Conservation (phyloP, 2,329 filamentous ascomycete species). For the Xylaria sp. region DNA sequence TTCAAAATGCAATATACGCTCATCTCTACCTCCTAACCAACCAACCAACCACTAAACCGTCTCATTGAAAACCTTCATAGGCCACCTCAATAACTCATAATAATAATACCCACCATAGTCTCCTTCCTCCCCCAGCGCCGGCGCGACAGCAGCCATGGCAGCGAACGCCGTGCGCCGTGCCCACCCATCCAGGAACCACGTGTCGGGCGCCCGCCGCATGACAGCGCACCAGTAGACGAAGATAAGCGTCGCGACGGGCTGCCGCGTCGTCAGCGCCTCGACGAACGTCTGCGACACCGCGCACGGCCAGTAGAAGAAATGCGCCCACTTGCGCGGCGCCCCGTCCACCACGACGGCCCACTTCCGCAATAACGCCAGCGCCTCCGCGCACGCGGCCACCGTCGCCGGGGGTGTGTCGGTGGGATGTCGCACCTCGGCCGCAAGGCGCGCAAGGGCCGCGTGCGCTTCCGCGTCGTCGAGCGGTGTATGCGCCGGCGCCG, state of each 20-base stretch:
- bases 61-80: neutral
- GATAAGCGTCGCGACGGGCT: neutral
- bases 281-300: constrained; percentile 5
- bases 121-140: neutral
- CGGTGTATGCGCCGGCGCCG: neutral
- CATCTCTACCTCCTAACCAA: too few species aligned
- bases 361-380: neutral
- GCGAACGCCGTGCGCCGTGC: constrained; percentile 3
- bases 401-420: neutral
- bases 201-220: neutral
- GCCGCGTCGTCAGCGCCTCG: neutral
- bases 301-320: constrained; percentile 12
- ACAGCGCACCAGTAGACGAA: constrained; percentile 12
- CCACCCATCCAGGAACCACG: constrained; percentile 12
- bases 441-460: neutral
- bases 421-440: neutral
- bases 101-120: neutral
- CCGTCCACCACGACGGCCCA: neutral
- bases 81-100: neutral
- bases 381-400: neutral
- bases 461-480: neutral
- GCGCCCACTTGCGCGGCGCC: neutral
- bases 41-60: neutral
- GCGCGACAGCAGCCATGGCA: neutral
- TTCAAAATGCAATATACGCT: neutral